A percentile compares a stretch with the other conserved stretches of the same genome.
These are phyloP conservation scores for Pseudocercospora crystallina DNA, from an alignment of 2,329 filamentous ascomycete species.

Conservation along the genomic window DNA sequence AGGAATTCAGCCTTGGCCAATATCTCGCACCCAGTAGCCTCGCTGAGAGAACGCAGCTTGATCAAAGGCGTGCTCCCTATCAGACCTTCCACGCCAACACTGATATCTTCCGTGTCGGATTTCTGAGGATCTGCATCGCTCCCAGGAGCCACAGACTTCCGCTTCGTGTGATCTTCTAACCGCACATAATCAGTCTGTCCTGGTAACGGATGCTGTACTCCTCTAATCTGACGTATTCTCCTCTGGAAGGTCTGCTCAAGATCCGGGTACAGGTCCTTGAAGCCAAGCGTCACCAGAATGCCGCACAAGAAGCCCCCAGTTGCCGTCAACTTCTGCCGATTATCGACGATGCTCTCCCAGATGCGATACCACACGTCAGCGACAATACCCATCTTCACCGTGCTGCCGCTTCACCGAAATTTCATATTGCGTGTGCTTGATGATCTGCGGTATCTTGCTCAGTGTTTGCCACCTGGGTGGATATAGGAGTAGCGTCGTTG, in stretches of 20 bases:
- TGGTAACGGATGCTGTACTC: conserved; percentile 27
- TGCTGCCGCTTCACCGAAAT: background rate
- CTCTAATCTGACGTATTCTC: conserved; percentile 28
- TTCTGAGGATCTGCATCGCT: background rate
- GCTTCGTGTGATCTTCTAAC: conserved; percentile 32
- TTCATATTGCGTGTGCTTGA: background rate
- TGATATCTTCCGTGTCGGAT: conserved; percentile 46
- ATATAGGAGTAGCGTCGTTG: too few relatives aligned
- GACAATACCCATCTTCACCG: conserved; percentile 24
- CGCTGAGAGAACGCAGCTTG: conserved; percentile 78
- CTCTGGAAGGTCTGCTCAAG: conserved; percentile 65
- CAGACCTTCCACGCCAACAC: conserved; percentile 81
- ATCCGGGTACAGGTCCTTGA: conserved; percentile 78
- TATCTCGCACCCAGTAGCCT: conserved; percentile 84
- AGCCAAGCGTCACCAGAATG: conserved; percentile 70
- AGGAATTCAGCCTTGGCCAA: conserved; percentile 94
- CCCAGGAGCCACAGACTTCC: conserved; percentile 7
- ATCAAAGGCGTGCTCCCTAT: conserved; percentile 94
- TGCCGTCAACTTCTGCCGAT: conserved; percentile 35
- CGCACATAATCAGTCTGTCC: conserved; percentile 32
- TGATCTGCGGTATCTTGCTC: background rate
- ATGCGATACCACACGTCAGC: conserved; percentile 26
- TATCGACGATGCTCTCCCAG: conserved; percentile 34
- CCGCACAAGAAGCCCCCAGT: conserved; percentile 66
- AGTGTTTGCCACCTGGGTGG: too few relatives aligned